phyloP scores from a whole-genome alignment of 148 eudicot species.

The Pouteria glomerata region DNA sequence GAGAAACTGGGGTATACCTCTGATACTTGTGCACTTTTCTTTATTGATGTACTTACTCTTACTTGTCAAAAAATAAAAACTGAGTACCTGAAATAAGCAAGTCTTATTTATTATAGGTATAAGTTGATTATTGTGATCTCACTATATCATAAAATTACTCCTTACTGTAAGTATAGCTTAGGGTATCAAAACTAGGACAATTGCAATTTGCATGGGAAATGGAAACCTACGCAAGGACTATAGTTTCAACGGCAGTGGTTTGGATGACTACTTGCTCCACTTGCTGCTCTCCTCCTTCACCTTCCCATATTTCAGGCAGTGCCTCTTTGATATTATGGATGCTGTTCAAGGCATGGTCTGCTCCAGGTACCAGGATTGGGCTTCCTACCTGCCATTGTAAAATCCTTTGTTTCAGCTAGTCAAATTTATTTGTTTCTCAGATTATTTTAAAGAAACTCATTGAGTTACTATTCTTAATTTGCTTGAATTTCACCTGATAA shows the following conservation, averaged over 20 bases:
- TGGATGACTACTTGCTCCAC: conserved; percentile 41
- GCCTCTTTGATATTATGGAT: conserved; percentile 92
- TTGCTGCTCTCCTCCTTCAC: conserved; percentile 35
- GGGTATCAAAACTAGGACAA: neutral
- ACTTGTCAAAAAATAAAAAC: conserved; percentile 6
- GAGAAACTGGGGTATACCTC: neutral
- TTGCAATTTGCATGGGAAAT: neutral
- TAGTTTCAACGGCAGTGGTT: conserved; percentile 33
- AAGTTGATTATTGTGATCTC: too few relatives aligned
- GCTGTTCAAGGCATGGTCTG: conserved; percentile 75
- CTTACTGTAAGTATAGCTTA: neutral
- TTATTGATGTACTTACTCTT: neutral
- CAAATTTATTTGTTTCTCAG: too few relatives aligned
- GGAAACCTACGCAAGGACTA: conserved; percentile 29
- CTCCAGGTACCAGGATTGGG: conserved; percentile 60
- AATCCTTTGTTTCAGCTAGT: neutral
- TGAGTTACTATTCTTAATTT: too few relatives aligned
- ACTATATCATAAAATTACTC: too few relatives aligned
- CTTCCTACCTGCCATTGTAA: conserved; percentile 63
- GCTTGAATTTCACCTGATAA: too few relatives aligned
- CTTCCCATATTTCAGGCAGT: conserved; percentile 75
- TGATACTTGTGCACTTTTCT: neutral
- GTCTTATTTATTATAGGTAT: too few relatives aligned
- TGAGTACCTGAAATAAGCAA: too few relatives aligned
- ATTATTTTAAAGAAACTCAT: too few relatives aligned